phyloP scores from a whole-genome alignment of 1,284 basidiomycete species.

The Ceratobasidium sp. region DNA sequence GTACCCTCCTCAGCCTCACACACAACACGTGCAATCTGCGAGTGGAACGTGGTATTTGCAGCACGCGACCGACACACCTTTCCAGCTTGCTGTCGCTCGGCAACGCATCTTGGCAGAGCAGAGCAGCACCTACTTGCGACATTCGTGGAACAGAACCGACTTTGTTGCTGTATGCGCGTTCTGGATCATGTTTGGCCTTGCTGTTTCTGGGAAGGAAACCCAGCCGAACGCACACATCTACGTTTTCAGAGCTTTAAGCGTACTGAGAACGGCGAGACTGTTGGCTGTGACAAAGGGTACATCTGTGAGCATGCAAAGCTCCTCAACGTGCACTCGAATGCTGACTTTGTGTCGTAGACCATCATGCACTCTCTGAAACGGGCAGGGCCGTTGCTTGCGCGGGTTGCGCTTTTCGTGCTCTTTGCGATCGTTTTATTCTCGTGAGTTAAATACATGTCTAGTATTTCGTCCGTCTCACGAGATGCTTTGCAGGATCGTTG shows the following conservation, averaged over 20 bases:
- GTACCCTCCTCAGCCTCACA: conserved; percentile 35
- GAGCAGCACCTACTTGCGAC: conserved; percentile 79
- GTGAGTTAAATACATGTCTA: conserved; percentile 55
- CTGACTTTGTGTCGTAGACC: conserved; percentile 60
- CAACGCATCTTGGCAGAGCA: conserved; percentile 62
- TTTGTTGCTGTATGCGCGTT: conserved; percentile 82
- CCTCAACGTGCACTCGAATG: background rate
- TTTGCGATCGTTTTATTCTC: conserved; percentile 92
- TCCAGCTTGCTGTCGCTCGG: conserved; percentile 65
- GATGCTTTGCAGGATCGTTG: conserved; percentile 75
- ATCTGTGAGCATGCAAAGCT: conserved; percentile 61
- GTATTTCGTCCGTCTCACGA: conserved; percentile 12
- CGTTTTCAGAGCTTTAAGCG: conserved; percentile 88
- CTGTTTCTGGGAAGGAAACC: conserved; percentile 69
- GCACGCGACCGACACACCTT: conserved; percentile 63
- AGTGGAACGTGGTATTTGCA: conserved; percentile 32
- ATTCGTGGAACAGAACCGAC: conserved; percentile 94
- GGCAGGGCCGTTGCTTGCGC: conserved; percentile 84
- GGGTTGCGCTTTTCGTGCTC: conserved; percentile 88
- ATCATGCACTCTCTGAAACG: conserved; percentile 94
- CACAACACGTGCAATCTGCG: conserved; percentile 37
- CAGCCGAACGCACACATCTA: conserved; percentile 73
- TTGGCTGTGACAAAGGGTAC: conserved; percentile 92
- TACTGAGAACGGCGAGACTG: conserved; percentile 82
- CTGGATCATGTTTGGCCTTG: conserved; percentile 76